These are phyloP conservation scores for Aspergillus indologenus DNA, from an alignment of 495 filamentous ascomycete genomes.

Conservation along the genomic window DNA sequence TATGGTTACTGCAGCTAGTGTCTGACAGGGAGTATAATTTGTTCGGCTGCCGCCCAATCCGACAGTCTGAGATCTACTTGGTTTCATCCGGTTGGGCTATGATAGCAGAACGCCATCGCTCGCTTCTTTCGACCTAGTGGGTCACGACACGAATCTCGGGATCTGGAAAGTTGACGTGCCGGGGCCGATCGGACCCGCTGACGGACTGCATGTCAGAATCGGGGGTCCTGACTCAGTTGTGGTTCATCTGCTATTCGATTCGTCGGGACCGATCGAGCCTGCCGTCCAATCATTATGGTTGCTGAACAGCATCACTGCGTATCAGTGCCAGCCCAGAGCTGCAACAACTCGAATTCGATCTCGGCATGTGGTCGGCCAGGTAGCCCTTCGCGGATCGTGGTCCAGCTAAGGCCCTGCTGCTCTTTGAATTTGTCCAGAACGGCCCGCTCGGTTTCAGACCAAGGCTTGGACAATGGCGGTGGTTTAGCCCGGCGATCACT, in stretches of 20 bases:
- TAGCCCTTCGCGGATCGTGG: slow-evolving; percentile 27
- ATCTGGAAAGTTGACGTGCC: slow-evolving; percentile 6
- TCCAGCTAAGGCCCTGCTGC: slow-evolving; percentile 33
- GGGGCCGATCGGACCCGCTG: slow-evolving; percentile 6
- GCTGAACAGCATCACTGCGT: slow-evolving; percentile 3
- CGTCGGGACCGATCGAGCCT: neutral
- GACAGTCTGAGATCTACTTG: neutral
- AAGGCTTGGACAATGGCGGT: slow-evolving; percentile 30
- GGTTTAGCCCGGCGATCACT: slow-evolving; percentile 30
- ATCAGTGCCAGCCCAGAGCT: slow-evolving; percentile 31
- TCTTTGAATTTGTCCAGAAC: slow-evolving; percentile 28
- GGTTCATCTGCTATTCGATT: slow-evolving; percentile 9
- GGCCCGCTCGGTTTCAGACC: slow-evolving; percentile 33
- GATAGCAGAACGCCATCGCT: neutral
- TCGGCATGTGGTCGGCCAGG: slow-evolving; percentile 32
- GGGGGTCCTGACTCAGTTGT: slow-evolving; percentile 8
- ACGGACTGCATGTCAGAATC: slow-evolving; percentile 7
- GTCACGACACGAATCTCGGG: neutral
- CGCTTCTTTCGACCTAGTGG: neutral
- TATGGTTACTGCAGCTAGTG: neutral
- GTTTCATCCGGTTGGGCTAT: neutral
- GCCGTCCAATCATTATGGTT: neutral
- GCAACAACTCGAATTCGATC: slow-evolving; percentile 40
- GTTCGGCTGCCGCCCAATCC: neutral
- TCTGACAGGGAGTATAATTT: neutral